These are phyloP conservation scores for Pyronema omphalodes DNA, from an alignment of 495 filamentous ascomycete genomes.

Conservation along the genomic window DNA sequence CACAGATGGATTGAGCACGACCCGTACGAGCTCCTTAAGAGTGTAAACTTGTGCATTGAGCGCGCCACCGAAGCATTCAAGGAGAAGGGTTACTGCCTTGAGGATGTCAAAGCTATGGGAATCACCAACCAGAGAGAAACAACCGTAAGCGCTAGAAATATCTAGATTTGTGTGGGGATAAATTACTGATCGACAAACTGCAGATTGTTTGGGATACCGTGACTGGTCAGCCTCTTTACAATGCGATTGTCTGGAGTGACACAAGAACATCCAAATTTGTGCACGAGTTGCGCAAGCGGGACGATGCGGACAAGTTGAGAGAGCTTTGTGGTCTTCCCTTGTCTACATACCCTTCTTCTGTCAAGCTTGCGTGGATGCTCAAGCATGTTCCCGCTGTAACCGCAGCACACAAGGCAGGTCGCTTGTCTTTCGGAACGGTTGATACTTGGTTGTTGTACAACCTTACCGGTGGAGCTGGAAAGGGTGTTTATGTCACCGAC, in stretches of 20 bases:
- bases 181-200: not conserved
- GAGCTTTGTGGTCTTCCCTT: conserved; percentile 72
- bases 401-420: conserved; percentile 60
- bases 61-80: conserved; percentile 56
- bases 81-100: conserved; percentile 46
- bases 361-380: conserved; percentile 77
- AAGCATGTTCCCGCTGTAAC: conserved; percentile 52
- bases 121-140: conserved; percentile 95
- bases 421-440: conserved; percentile 79
- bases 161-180: not conserved
- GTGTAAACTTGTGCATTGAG: conserved; percentile 73
- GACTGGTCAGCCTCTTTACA: conserved; percentile 71
- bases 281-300: conserved; percentile 37
- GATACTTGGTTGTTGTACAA: conserved; percentile 85
- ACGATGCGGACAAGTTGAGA: conserved; percentile 54
- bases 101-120: conserved; percentile 67
- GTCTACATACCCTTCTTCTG: conserved; percentile 83
- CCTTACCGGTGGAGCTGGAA: conserved; percentile 61
- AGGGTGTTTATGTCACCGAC: conserved; percentile 63
- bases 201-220: conserved; percentile 66
- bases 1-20: conserved; percentile 89
- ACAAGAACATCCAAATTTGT: conserved; percentile 66
- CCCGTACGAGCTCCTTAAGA: conserved; percentile 56
- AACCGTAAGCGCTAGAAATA: conserved; percentile 27
- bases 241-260: conserved; percentile 89